Evolutionary conservation across 2,329 filamentous ascomycete species (phyloP).

Genomic region (Acephala macrosclerotiorum): DNA sequence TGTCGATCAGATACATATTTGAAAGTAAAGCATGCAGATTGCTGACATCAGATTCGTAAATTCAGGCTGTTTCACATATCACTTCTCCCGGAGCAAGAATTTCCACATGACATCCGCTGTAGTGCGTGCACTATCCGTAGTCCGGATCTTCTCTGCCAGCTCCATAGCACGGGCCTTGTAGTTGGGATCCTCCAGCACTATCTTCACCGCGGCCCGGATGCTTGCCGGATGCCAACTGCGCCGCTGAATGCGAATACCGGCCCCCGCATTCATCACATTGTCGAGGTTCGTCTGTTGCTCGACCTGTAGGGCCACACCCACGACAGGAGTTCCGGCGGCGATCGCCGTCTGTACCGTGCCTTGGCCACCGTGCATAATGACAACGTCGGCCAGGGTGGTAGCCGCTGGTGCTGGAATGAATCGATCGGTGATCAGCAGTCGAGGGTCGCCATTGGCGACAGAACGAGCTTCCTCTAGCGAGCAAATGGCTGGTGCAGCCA

Average conservation of each 20-base stretch:
- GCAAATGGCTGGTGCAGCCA: background rate
- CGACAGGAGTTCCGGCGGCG: background rate
- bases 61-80: background rate
- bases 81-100: background rate
- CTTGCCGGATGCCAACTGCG: background rate
- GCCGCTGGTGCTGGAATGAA: background rate
- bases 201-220: background rate
- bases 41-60: background rate
- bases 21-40: background rate
- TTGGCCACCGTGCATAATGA: slow-evolving; percentile 1
- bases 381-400: background rate
- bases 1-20: too few species aligned
- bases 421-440: background rate
- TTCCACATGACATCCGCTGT: slow-evolving; percentile 4
- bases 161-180: background rate
- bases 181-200: background rate
- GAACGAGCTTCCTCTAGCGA: background rate
- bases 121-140: background rate
- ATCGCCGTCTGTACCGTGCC: slow-evolving; percentile 2
- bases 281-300: slow-evolving; percentile 5
- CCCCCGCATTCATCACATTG: slow-evolving; percentile 5
- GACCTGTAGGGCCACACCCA: background rate
- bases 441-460: background rate
- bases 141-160: background rate
- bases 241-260: background rate